Conservation (phyloP, 305 asterid species). For the Solanum chacoense region DNA sequence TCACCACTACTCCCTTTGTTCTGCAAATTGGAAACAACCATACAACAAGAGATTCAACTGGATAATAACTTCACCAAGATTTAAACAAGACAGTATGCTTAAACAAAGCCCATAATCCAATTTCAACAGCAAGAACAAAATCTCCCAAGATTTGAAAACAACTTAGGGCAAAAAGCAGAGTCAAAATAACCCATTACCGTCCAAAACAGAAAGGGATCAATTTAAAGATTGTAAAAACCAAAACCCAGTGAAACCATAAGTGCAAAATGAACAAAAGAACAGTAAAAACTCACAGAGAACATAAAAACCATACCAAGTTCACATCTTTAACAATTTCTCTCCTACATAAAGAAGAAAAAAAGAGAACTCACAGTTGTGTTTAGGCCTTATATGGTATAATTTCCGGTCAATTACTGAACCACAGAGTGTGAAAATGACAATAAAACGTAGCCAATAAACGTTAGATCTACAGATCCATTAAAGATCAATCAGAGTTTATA, state of each 20-base stretch:
- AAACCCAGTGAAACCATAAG: neutral
- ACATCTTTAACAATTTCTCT: neutral
- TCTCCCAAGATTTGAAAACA: neutral
- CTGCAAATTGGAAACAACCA: constrained; percentile 2
- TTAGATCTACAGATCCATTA: constrained; percentile 38
- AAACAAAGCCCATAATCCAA: neutral
- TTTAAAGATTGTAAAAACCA: neutral
- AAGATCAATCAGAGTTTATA: neutral
- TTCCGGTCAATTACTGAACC: constrained; percentile 17
- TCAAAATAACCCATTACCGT: constrained; percentile 9
- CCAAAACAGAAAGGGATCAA: neutral
- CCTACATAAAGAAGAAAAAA: neutral
- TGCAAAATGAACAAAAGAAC: neutral
- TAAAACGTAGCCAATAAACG: constrained; percentile 10
- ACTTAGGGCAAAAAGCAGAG: constrained; percentile 5
- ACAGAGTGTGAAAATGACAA: constrained; percentile 4
- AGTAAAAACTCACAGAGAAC: neutral
- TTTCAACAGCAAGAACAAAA: neutral
- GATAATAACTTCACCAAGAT: neutral
- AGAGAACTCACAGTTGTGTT: constrained; percentile 21
- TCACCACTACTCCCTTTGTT: neutral
- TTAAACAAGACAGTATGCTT: neutral
- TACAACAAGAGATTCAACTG: constrained; percentile 3
- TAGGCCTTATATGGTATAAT: constrained; percentile 5
- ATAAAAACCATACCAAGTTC: neutral